Conservation (phyloP, 1,284 basidiomycete species). For the Tilletiopsis washingtonensis region DNA sequence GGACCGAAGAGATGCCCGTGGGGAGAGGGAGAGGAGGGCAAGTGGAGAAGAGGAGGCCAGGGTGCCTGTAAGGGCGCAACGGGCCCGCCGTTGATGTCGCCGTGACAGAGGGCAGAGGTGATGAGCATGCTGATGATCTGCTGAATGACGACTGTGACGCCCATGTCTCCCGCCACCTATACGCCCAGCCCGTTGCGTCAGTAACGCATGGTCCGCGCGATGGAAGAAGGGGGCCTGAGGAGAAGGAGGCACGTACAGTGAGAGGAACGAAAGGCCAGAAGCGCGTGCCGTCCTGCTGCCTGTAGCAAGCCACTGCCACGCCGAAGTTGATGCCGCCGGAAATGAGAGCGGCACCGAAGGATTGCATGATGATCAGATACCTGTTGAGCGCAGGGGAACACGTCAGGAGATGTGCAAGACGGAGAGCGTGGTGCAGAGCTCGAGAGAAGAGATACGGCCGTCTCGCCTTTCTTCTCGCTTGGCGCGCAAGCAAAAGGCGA, state of each 20-base stretch:
- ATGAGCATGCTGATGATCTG: conserved; percentile 40
- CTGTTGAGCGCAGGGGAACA: too few species aligned
- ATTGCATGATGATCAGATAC: conserved; percentile 19
- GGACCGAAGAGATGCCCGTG: too few species aligned
- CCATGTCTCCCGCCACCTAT: conserved; percentile 45
- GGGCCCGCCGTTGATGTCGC: conserved; percentile 29
- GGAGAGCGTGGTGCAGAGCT: too few species aligned
- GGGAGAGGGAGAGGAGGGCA: conserved; percentile 22
- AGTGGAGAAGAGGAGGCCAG: conserved; percentile 40
- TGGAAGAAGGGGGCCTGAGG: too few species aligned
- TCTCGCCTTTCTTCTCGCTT: too few species aligned
- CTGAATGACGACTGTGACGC: conserved; percentile 42
- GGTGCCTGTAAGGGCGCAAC: conserved; percentile 23
- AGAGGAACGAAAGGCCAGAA: conserved; percentile 34
- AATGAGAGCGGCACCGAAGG: conserved; percentile 18
- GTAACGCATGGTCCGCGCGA: too few species aligned
- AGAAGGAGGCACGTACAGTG: too few species aligned
- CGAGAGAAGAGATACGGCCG: too few species aligned
- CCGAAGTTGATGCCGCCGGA: conserved; percentile 42
- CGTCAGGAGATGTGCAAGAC: too few species aligned
- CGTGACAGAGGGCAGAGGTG: conserved; percentile 30
- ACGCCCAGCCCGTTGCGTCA: too few species aligned
- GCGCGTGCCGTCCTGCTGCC: conserved; percentile 12
- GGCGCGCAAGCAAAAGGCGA: too few species aligned
- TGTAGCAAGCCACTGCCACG: conserved; percentile 32